These are phyloP conservation scores for Stachybotrys echinatus DNA, from an alignment of 2,329 filamentous ascomycete species.

Conservation along the genomic window DNA sequence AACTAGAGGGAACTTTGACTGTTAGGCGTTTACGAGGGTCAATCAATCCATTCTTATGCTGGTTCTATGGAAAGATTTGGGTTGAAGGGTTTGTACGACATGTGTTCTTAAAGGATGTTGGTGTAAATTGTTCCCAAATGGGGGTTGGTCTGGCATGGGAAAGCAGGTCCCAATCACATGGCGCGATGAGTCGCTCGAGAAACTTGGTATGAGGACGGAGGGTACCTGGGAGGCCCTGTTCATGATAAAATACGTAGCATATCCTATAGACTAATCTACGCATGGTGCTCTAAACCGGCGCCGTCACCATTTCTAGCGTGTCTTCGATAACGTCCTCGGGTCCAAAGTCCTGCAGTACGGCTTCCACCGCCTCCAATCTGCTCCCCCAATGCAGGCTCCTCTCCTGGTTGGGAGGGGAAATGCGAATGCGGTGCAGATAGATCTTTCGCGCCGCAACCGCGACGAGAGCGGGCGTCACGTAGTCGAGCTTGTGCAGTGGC, in stretches of 20 bases:
- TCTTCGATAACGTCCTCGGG: slow-evolving; percentile 62
- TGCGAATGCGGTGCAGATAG: slow-evolving; percentile 76
- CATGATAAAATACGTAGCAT: slow-evolving; percentile 12
- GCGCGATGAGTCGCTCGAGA: background rate
- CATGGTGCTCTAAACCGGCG: slow-evolving; percentile 33
- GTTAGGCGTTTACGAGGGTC: slow-evolving; percentile 16
- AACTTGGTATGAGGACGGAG: background rate
- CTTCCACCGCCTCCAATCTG: slow-evolving; percentile 61
- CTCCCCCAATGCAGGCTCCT: slow-evolving; percentile 94
- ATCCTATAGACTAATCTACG: slow-evolving; percentile 22
- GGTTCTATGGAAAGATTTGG: background rate
- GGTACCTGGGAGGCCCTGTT: background rate
- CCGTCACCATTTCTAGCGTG: slow-evolving; percentile 52
- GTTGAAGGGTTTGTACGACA: background rate
- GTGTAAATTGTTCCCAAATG: background rate
- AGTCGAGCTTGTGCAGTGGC: slow-evolving; percentile 73
- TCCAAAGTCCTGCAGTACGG: slow-evolving; percentile 56
- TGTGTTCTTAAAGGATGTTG: background rate
- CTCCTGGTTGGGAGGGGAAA: slow-evolving; percentile 67
- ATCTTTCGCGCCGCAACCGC: slow-evolving; percentile 79
- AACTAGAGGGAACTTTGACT: slow-evolving; percentile 35
- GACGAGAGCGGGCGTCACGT: slow-evolving; percentile 78
- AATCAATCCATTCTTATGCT: background rate
- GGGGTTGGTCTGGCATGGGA: too few relatives aligned
- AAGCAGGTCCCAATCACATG: background rate